Evolutionary conservation across 768 basidiomycete genomes (phyloP).

Genomic region (Tricholoma hemisulphureum): DNA sequence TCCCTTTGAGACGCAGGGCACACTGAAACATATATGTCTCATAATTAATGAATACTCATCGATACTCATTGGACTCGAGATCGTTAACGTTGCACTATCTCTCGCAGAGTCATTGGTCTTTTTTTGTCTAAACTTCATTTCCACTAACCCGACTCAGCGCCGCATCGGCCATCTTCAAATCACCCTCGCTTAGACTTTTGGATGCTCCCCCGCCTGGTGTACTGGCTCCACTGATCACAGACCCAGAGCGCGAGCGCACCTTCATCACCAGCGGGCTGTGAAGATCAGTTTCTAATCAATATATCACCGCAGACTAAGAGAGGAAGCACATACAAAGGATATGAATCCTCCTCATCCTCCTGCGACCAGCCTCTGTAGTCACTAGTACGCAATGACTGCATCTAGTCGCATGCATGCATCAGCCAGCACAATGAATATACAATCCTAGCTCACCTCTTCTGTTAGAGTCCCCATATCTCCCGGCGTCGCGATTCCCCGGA

Average conservation of each 20-base stretch:
- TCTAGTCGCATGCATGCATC: constrained; percentile 38
- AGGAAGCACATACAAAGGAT: constrained; percentile 70
- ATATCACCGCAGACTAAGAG: constrained; percentile 7
- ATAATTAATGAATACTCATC: too few species aligned
- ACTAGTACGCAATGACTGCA: constrained; percentile 84
- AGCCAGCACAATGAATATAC: constrained; percentile 1
- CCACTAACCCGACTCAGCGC: constrained; percentile 62
- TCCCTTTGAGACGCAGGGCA: too few species aligned
- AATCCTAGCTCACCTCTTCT: constrained; percentile 59
- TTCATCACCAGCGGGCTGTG: constrained; percentile 85
- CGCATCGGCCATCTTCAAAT: constrained; percentile 83
- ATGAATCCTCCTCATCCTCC: constrained; percentile 88
- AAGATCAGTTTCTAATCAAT: constrained; percentile 3
- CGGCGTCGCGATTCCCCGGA: constrained; percentile 86
- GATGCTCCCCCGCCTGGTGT: constrained; percentile 85
- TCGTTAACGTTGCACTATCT: too few species aligned
- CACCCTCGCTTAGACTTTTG: constrained; percentile 82
- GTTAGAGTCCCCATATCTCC: constrained; percentile 91
- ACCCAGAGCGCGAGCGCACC: constrained; percentile 78
- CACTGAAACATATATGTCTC: too few species aligned
- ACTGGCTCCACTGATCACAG: constrained; percentile 66
- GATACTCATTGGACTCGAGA: too few species aligned
- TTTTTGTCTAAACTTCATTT: too few species aligned
- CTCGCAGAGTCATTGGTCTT: too few species aligned
- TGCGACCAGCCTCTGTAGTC: constrained; percentile 70